Evolutionary conservation across 2,329 filamentous ascomycete species (phyloP).

Genomic region (Venturia effusa): DNA sequence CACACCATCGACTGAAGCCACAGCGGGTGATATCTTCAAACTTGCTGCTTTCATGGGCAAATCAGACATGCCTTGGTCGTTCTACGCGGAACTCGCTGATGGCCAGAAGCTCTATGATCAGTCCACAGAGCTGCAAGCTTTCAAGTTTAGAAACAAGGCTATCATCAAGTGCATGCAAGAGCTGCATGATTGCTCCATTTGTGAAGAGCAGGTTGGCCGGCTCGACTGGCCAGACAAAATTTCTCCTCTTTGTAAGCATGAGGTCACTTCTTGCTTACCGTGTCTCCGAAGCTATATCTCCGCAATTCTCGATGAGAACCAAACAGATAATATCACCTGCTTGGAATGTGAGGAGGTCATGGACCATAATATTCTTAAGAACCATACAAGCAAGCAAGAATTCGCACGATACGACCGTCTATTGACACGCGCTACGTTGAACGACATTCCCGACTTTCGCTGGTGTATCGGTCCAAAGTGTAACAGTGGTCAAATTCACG

Average conservation of each 20-base stretch:
- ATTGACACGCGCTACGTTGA: neutral
- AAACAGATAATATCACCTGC: neutral
- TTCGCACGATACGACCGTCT: neutral
- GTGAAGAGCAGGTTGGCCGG: neutral
- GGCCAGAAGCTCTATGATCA: neutral
- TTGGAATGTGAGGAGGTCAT: neutral
- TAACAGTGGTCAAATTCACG: conserved; percentile 2
- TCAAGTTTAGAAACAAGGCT: neutral
- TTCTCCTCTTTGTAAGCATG: neutral
- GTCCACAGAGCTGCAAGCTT: neutral
- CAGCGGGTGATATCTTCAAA: neutral
- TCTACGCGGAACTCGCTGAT: neutral
- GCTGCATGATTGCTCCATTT: neutral
- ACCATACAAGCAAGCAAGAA: neutral
- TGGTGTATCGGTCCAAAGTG: conserved; percentile 1
- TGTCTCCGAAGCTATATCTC: neutral
- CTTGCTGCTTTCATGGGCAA: neutral
- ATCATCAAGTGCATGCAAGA: neutral
- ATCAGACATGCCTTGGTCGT: neutral
- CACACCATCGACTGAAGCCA: neutral
- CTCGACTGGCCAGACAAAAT: neutral
- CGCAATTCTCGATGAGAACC: neutral
- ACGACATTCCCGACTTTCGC: neutral
- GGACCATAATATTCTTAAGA: neutral
- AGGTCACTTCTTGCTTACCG: neutral